Base-by-base conservation (phyloP, 2,329 filamentous ascomycete species). In the Aspergillus sp. region DNA sequence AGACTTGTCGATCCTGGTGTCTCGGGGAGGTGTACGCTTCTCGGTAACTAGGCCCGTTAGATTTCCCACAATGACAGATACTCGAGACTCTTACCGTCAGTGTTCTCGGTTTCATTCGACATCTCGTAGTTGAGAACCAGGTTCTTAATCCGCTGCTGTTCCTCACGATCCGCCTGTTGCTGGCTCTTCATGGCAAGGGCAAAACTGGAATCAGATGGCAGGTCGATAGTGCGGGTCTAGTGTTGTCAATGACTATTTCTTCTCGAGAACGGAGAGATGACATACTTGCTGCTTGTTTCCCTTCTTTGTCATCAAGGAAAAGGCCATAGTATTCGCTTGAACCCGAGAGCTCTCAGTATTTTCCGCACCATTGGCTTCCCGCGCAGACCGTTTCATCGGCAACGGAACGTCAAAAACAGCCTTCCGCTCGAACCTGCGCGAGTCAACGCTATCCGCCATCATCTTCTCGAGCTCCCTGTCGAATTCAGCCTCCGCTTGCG, bases 111-210 rank as follows among this genome's bases (percentile, higher is more conserved):
- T 61, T 83, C 79, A 53, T 94, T 90, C 45, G 88, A 84, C 64
- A 95, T 82, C 71, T 98, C 93, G 64, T 96, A 95, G 69, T 96
- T 97, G 58, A 98, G 76, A 46, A 98, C 93, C 41, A 98, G 78
- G 62, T 89, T 95, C 75, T 98, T 98, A 81, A 98, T 98, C 53
- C 93, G 87, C 68, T 96, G 90, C 68, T 98, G 91, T 68, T 98
- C 94, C 64, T 95, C 93, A 46, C 86, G 85, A 66, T 97, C 91
- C 2, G 90, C 91, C 70, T 94, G 87, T 65, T 96, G 90, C 72
- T 97, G 90, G 51, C 82, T 90, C 66, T 89, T 93, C 90, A 98
- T 93, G 39, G 93, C 93, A 55, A 97, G 81, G 5, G 93, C 93
- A 70, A 98, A 96, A 44, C 83, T 90, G 0, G 93, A 97, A 66